Conservation (phyloP, 441 rosid species). For the Capsella rubella region DNA sequence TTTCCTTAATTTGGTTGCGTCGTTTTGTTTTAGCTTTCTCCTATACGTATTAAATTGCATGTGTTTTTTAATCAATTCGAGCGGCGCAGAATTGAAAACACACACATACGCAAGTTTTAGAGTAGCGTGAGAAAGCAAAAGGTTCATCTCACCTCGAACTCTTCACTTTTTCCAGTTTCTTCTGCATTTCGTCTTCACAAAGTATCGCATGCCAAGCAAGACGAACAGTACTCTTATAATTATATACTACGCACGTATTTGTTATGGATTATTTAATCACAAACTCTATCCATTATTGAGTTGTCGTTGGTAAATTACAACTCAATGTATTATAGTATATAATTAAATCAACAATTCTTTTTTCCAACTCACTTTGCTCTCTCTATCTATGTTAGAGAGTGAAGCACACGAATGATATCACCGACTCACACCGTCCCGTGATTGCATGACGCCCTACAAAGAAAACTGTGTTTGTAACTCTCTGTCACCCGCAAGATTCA, state of each 20-base stretch:
- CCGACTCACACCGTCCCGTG: conserved; percentile 47
- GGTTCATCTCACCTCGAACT: conserved; percentile 36
- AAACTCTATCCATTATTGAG: conserved; percentile 23
- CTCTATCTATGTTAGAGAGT: conserved; percentile 33
- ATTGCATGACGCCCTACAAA: conserved; percentile 33
- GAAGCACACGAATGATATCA: conserved; percentile 44
- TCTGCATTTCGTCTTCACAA: conserved; percentile 28
- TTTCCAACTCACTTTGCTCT: conserved; percentile 7
- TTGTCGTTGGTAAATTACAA: conserved; percentile 15
- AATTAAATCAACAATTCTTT: background rate
- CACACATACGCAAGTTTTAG: conserved; percentile 9
- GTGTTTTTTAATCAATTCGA: background rate
- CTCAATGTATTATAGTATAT: conserved; percentile 1
- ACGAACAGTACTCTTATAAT: conserved; percentile 11
- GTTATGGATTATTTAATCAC: conserved; percentile 11
- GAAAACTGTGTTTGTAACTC: conserved; percentile 21
- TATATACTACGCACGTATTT: background rate
- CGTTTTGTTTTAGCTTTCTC: background rate
- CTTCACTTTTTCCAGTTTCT: conserved; percentile 8
- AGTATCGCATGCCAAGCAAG: conserved; percentile 40
- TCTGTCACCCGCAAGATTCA: background rate
- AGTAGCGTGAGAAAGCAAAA: conserved; percentile 39
- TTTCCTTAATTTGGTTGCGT: background rate
- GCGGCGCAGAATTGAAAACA: conserved; percentile 8
- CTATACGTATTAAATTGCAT: background rate